Evolutionary conservation across 2,329 filamentous ascomycete genomes (phyloP).

Genomic region (Ceratocystiopsis sp.): DNA sequence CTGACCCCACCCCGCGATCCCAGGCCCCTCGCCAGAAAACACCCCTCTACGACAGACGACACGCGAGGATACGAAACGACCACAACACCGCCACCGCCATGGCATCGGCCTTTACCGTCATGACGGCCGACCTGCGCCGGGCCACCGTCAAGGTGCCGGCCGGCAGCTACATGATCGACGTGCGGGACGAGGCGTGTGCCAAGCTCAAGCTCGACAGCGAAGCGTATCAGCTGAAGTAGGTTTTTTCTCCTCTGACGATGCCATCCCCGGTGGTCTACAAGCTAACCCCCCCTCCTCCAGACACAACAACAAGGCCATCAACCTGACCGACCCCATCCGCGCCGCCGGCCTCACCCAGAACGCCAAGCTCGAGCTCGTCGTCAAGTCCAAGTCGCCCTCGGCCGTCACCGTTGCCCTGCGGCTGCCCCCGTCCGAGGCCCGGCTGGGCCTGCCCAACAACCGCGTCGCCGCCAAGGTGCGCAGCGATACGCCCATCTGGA

Average conservation of each 20-base stretch:
- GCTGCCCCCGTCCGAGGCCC: constrained; percentile 54
- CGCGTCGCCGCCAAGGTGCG: constrained; percentile 73
- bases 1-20: no score
- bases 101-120: constrained; percentile 78
- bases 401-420: constrained; percentile 82
- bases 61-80: no score
- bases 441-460: constrained; percentile 37
- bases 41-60: no score
- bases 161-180: constrained; percentile 63
- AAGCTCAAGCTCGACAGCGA: constrained; percentile 60
- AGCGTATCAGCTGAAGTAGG: constrained; percentile 67
- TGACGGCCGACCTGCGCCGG: constrained; percentile 62
- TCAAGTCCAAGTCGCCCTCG: constrained; percentile 68
- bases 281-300: constrained; percentile 22
- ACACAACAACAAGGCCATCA: constrained; percentile 69
- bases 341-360: constrained; percentile 68
- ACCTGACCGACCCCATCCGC: constrained; percentile 71
- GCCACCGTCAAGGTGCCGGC: constrained; percentile 71
- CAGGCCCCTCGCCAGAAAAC: no score
- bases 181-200: constrained; percentile 72
- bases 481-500: constrained; percentile 78
- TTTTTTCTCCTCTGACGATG: neutral
- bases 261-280: no score
- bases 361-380: constrained; percentile 82
- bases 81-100: constrained; percentile 27